These are phyloP conservation scores for Fusarium nisikadoi DNA, from an alignment of 2,329 filamentous ascomycete genomes.

Conservation along the genomic window DNA sequence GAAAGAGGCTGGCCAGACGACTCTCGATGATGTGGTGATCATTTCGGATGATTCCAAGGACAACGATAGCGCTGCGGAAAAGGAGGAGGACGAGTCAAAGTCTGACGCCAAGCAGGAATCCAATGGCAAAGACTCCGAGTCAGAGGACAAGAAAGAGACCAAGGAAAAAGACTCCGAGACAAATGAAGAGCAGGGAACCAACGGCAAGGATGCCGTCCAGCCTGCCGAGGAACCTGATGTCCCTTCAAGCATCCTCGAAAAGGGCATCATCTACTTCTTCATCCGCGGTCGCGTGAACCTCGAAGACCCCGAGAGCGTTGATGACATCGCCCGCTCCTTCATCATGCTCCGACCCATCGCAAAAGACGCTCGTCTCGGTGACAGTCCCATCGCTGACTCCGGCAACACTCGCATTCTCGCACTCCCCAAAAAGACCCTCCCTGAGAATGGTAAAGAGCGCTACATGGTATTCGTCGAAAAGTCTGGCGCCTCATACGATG, in stretches of 20 bases:
- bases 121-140: slow-evolving; percentile 4
- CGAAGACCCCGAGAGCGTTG: slow-evolving; percentile 73
- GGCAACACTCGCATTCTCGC: slow-evolving; percentile 77
- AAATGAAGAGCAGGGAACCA: neutral
- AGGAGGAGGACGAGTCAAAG: slow-evolving; percentile 1
- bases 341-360: slow-evolving; percentile 81
- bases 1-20: slow-evolving; percentile 36
- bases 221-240: slow-evolving; percentile 43
- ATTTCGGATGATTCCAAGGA: slow-evolving; percentile 8
- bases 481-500: slow-evolving; percentile 69
- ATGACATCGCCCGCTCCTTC: slow-evolving; percentile 81
- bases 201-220: slow-evolving; percentile 32
- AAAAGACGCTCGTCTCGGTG: slow-evolving; percentile 69
- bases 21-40: slow-evolving; percentile 34
- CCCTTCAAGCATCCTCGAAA: slow-evolving; percentile 76
- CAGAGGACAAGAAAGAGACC: neutral
- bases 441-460: slow-evolving; percentile 72
- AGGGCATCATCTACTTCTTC: slow-evolving; percentile 93
- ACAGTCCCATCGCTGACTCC: slow-evolving; percentile 58
- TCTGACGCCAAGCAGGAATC: neutral
- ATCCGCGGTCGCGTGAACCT: slow-evolving; percentile 80
- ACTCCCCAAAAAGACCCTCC: slow-evolving; percentile 86
- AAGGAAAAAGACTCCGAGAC: slow-evolving; percentile 7
- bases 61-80: neutral
- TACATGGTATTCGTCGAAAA: slow-evolving; percentile 90